Percentiles rank a stretch among this genome's conserved stretches.
phyloP scores from a whole-genome alignment of 2,329 filamentous ascomycete genomes.

The Tricladium varicosporioides region DNA sequence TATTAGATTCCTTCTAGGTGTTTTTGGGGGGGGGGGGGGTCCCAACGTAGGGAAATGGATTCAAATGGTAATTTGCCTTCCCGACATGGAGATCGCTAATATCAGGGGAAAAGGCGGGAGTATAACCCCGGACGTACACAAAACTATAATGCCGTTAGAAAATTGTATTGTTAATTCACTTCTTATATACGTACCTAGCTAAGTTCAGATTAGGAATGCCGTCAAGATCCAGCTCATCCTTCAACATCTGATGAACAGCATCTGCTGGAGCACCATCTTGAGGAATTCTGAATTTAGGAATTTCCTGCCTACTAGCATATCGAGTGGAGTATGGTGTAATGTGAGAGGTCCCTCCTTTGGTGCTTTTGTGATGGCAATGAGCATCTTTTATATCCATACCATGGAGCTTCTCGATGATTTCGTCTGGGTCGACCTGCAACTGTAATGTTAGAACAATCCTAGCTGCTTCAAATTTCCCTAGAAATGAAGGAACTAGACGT shows the following conservation, averaged over 20 bases:
- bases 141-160: constrained; percentile 3
- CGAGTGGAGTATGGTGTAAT: constrained; percentile 56
- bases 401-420: constrained; percentile 52
- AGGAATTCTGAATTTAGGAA: constrained; percentile 60
- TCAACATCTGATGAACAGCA: constrained; percentile 63
- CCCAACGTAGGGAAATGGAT: not conserved
- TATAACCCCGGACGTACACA: not conserved
- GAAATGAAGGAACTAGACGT: not conserved
- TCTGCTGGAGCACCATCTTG: constrained; percentile 57
- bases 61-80: not conserved
- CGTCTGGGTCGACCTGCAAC: constrained; percentile 50
- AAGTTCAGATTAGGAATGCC: constrained; percentile 67
- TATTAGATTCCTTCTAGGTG: not conserved
- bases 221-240: constrained; percentile 62
- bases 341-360: constrained; percentile 45
- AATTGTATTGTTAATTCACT: not conserved
- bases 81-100: too few species aligned
- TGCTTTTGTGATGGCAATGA: constrained; percentile 36
- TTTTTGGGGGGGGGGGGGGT: not conserved
- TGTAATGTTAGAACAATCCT: not conserved
- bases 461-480: not conserved
- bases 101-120: too few species aligned
- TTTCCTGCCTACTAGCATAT: constrained; percentile 52
- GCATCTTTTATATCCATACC: constrained; percentile 41
- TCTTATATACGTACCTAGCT: constrained; percentile 43